Percentiles rank a stretch among this genome's conserved stretches.
These are phyloP conservation scores for Emergomyces africanus DNA, from an alignment of 2,329 filamentous ascomycete species.

Conservation along the genomic window DNA sequence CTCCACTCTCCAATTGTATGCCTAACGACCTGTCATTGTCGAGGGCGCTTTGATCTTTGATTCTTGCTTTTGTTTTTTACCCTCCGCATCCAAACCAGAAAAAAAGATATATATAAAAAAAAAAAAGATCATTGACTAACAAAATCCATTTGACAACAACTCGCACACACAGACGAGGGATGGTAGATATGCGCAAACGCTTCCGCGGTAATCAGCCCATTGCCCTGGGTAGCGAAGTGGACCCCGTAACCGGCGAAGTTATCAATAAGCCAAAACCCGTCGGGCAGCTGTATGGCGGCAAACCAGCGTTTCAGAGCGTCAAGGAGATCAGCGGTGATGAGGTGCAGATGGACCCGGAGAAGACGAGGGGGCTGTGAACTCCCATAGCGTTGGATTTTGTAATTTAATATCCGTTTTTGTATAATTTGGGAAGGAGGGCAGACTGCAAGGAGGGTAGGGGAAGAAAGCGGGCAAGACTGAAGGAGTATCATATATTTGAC, in stretches of 20 bases:
- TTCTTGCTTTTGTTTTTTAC: background rate
- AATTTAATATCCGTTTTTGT: background rate
- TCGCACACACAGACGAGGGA: constrained; percentile 47
- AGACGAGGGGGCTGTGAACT: constrained; percentile 33
- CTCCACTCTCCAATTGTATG: background rate
- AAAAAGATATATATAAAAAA: too few relatives aligned
- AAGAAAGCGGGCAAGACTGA: background rate
- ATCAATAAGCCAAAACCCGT: constrained; percentile 25
- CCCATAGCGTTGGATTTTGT: background rate
- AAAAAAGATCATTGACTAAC: background rate
- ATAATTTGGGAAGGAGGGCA: background rate
- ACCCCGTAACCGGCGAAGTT: constrained; percentile 27
- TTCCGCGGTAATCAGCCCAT: constrained; percentile 91
- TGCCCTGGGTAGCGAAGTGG: constrained; percentile 48
- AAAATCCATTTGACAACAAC: background rate
- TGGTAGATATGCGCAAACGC: constrained; percentile 98
- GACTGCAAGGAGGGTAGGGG: background rate
- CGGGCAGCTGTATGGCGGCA: constrained; percentile 68
- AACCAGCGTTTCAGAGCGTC: constrained; percentile 54
- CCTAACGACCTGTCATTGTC: too few relatives aligned
- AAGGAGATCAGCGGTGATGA: constrained; percentile 58
- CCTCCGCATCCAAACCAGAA: background rate
- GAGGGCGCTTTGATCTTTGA: too few relatives aligned
- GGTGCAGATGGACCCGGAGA: constrained; percentile 35
- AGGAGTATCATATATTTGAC: background rate